Evolutionary conservation across 2,329 filamentous ascomycete genomes (phyloP).

Genomic region (Arachnomyces sp.): DNA sequence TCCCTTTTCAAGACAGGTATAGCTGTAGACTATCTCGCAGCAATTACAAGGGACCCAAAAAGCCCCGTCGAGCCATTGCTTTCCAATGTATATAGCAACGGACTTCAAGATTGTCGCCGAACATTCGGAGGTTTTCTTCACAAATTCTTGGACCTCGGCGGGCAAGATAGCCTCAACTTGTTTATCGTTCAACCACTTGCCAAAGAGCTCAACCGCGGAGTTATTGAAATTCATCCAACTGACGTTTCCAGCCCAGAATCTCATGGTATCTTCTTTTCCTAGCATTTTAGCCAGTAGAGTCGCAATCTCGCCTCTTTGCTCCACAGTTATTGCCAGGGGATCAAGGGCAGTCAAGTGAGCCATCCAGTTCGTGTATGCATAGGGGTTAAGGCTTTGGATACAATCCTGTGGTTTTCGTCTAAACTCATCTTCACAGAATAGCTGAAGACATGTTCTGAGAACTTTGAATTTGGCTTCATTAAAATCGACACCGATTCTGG

Average conservation of each 20-base stretch:
- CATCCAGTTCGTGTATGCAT: conserved; percentile 4
- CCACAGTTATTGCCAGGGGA: not conserved
- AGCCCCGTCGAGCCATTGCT: conserved; percentile 5
- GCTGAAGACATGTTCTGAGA: conserved; percentile 3
- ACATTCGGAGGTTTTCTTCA: not conserved
- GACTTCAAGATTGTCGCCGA: conserved; percentile 3
- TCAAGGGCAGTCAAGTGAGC: conserved; percentile 2
- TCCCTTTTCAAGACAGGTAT: not conserved
- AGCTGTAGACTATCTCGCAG: not conserved
- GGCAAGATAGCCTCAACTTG: not conserved
- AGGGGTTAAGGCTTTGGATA: not conserved
- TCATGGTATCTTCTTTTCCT: conserved; percentile 3
- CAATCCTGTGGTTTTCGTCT: not conserved
- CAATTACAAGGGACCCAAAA: not conserved
- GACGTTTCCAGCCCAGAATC: not conserved
- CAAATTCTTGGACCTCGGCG: not conserved
- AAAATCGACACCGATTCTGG: conserved; percentile 14
- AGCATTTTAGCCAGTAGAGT: conserved; percentile 4
- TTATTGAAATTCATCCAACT: too few species aligned
- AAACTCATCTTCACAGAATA: conserved; percentile 5
- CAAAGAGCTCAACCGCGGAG: too few species aligned
- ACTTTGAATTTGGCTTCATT: conserved; percentile 13
- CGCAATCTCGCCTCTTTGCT: not conserved
- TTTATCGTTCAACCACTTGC: too few species aligned
- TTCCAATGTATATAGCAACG: conserved; percentile 2